phyloP scores from a whole-genome alignment of 2,329 filamentous ascomycete genomes.

The Trichoderma harzianum region DNA sequence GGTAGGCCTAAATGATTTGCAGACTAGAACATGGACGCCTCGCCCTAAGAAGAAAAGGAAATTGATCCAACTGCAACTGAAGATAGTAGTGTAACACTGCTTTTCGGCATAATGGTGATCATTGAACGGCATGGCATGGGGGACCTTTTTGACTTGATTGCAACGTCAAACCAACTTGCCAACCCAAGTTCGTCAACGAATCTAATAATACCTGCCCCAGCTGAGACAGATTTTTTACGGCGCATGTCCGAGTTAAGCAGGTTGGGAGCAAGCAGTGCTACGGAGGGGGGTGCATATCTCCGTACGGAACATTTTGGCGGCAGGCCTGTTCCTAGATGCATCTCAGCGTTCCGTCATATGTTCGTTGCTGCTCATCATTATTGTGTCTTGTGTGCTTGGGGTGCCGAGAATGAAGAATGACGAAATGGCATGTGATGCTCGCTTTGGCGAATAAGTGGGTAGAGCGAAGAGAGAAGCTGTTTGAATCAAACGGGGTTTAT shows the following conservation, averaged over 20 bases:
- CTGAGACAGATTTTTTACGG: neutral
- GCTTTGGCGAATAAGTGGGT: slow-evolving; percentile 9
- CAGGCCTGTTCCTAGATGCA: slow-evolving; percentile 1
- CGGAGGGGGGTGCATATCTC: neutral
- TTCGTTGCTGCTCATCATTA: neutral
- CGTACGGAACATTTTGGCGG: slow-evolving; percentile 8
- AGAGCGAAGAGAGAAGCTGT: neutral
- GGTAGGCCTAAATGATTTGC: neutral
- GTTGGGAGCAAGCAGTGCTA: neutral
- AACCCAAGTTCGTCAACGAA: neutral
- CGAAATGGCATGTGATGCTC: slow-evolving; percentile 20
- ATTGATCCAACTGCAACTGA: neutral
- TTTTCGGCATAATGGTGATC: slow-evolving; percentile 10
- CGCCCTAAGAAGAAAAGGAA: neutral
- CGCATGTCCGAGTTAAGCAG: neutral
- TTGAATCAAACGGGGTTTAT: neutral
- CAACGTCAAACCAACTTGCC: neutral
- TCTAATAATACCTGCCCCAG: neutral
- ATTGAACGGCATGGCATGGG: neutral
- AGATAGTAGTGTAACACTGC: neutral
- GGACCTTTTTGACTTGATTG: neutral
- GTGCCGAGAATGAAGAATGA: neutral
- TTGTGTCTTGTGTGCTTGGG: neutral
- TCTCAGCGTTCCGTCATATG: slow-evolving; percentile 14
- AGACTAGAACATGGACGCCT: neutral